Conservation (phyloP, 2,329 filamentous ascomycete genomes). For the Sclerotinia subarctica region DNA sequence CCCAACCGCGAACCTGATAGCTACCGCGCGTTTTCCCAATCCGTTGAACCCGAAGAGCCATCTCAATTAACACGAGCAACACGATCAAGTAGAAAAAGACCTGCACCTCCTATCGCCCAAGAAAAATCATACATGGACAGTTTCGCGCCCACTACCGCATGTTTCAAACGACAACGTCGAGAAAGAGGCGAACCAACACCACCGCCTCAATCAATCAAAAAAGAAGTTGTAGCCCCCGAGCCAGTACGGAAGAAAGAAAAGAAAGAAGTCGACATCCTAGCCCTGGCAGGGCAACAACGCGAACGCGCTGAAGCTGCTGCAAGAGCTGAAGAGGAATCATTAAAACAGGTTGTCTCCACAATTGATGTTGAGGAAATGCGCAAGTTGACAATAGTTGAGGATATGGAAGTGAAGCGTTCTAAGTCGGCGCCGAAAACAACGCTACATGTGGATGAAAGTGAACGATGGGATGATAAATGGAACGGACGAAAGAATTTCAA, state of each 20-base stretch:
- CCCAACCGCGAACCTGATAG: constrained; percentile 33
- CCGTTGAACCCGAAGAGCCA: constrained; percentile 18
- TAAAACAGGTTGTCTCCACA: constrained; percentile 56
- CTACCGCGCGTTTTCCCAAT: constrained; percentile 26
- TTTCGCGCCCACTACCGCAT: constrained; percentile 69
- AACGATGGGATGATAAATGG: constrained; percentile 84
- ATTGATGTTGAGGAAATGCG: constrained; percentile 71
- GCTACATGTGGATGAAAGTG: constrained; percentile 43
- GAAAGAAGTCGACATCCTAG: constrained; percentile 61
- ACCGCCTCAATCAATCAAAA: constrained; percentile 21
- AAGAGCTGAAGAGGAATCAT: constrained; percentile 52
- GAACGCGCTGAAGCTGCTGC: constrained; percentile 62
- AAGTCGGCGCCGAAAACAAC: constrained; percentile 33
- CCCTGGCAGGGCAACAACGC: constrained; percentile 58
- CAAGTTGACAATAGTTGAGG: constrained; percentile 71
- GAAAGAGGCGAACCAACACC: constrained; percentile 37
- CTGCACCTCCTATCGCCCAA: constrained; percentile 42
- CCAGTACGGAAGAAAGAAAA: constrained; percentile 41
- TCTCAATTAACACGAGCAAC: constrained; percentile 12
- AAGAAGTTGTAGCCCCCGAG: constrained; percentile 19
- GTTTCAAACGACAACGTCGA: constrained; percentile 68
- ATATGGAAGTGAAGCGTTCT: constrained; percentile 60
- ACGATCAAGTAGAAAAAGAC: constrained; percentile 43
- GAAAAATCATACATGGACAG: constrained; percentile 57
- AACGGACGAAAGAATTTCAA: constrained; percentile 97